Conservation (phyloP, 2,329 filamentous ascomycete species). For the Cadophora sp. region DNA sequence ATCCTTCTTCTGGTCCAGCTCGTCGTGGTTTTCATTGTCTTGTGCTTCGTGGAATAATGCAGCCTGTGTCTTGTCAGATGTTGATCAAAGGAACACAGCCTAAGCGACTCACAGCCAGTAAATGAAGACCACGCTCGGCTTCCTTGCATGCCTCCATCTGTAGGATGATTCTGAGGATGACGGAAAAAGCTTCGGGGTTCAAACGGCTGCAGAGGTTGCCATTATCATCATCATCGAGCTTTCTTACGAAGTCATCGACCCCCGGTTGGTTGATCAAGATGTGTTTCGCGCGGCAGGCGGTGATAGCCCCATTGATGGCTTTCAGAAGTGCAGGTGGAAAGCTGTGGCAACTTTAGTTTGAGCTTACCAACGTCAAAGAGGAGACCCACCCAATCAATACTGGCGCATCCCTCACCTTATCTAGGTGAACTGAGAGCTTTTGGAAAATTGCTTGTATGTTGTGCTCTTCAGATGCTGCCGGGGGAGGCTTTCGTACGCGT, state of each 20-base stretch:
- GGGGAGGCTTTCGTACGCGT: not conserved
- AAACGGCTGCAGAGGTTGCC: constrained; percentile 34
- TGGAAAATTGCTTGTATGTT: not conserved
- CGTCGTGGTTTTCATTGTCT: not conserved
- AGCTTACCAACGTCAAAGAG: not conserved
- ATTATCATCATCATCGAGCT: constrained; percentile 30
- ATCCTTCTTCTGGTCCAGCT: constrained; percentile 25
- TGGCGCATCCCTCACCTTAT: not conserved
- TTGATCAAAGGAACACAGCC: not conserved
- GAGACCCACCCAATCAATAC: not conserved
- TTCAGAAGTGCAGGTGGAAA: not conserved
- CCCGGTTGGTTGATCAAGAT: constrained; percentile 7
- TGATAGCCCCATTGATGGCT: constrained; percentile 24
- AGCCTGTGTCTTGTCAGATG: constrained; percentile 28
- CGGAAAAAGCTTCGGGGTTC: constrained; percentile 29
- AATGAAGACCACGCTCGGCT: constrained; percentile 37
- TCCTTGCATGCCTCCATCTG: constrained; percentile 31
- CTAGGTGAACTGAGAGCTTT: not conserved
- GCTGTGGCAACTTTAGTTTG: not conserved
- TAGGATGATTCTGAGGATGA: constrained; percentile 33
- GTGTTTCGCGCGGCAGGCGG: constrained; percentile 15
- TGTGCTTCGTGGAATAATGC: constrained; percentile 27
- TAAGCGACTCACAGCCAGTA: constrained; percentile 38
- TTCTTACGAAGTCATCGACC: constrained; percentile 7
- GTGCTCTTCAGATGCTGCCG: not conserved